A percentile compares a stretch with the other conserved stretches of the same genome.
Evolutionary conservation across 208 protist species (phyloP).

Genomic region (Borovskyia barvae): DNA sequence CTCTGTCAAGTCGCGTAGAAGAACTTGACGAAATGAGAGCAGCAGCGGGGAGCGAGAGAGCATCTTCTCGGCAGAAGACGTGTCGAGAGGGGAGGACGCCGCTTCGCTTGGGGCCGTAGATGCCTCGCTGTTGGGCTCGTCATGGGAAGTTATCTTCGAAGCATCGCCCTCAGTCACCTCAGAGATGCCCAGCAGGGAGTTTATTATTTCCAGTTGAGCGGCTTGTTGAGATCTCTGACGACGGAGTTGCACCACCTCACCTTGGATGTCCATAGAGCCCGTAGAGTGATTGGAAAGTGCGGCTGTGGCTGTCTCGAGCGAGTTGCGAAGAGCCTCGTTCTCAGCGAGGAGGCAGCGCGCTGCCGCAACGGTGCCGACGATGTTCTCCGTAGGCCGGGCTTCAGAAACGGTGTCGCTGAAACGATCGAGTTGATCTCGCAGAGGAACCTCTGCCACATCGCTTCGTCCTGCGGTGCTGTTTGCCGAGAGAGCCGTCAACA

Average conservation of each 20-base stretch:
- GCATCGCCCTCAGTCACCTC: neutral
- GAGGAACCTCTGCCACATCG: neutral
- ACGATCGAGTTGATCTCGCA: constrained; percentile 2
- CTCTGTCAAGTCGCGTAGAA: constrained; percentile 68
- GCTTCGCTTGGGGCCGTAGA: neutral
- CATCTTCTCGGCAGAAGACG: constrained; percentile 27
- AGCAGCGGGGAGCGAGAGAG: constrained; percentile 65
- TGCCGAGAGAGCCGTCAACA: constrained; percentile 19
- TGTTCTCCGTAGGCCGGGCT: constrained; percentile 9
- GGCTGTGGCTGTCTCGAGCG: constrained; percentile 12
- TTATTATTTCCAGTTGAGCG: constrained; percentile 10
- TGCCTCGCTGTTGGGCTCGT: neutral
- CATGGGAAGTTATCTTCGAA: neutral
- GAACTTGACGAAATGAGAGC: constrained; percentile 62
- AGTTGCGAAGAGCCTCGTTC: constrained; percentile 22
- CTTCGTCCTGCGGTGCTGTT: neutral
- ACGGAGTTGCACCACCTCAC: constrained; percentile 20
- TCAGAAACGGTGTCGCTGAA: neutral
- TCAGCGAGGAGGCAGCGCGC: constrained; percentile 24
- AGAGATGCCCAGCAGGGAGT: constrained; percentile 15
- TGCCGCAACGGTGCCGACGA: constrained; percentile 29
- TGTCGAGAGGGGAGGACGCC: constrained; percentile 1
- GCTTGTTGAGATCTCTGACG: constrained; percentile 15
- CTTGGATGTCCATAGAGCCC: constrained; percentile 4
- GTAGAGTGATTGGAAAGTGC: constrained; percentile 6